Percentiles rank a stretch among this genome's conserved stretches.
Conservation (phyloP, 1,284 basidiomycete genomes). For the Heterobasidion occidentale region DNA sequence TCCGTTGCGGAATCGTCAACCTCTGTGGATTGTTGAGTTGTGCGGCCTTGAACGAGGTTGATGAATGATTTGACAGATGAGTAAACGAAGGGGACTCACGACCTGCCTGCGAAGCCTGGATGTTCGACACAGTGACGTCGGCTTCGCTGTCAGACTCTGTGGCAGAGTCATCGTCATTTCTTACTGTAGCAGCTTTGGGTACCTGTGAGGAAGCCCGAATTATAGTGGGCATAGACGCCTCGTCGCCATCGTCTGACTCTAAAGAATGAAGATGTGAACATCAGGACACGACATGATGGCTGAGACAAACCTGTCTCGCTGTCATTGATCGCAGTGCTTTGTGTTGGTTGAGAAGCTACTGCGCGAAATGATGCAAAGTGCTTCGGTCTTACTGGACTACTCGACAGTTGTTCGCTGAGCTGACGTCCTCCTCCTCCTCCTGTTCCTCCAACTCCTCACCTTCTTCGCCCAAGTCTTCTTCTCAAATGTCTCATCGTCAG, state of each 20-base stretch:
- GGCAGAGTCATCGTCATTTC: constrained; percentile 22
- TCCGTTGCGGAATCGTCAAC: constrained; percentile 32
- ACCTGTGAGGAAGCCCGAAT: too few species aligned
- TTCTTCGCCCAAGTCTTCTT: constrained; percentile 1
- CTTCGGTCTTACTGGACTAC: constrained; percentile 4
- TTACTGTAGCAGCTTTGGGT: not conserved
- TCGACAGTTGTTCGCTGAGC: constrained; percentile 1
- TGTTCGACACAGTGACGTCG: constrained; percentile 2
- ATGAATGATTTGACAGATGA: not conserved
- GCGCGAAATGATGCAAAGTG: not conserved
- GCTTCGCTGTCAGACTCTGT: constrained; percentile 23
- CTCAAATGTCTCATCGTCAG: constrained; percentile 6
- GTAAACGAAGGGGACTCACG: not conserved
- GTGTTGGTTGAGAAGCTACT: not conserved
- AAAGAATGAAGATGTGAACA: not conserved
- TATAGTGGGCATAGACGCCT: too few species aligned
- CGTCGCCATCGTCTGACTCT: constrained; percentile 4
- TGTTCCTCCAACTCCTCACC: constrained; percentile 9
- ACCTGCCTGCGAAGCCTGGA: not conserved
- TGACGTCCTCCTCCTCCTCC: constrained; percentile 5
- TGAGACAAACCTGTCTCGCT: constrained; percentile 11
- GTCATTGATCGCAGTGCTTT: not conserved
- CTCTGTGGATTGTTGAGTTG: not conserved
- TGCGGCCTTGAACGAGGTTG: not conserved
- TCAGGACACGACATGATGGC: not conserved